Evolutionary conservation across 2,329 filamentous ascomycete genomes (phyloP).

Genomic region (Botrytis tulipae): DNA sequence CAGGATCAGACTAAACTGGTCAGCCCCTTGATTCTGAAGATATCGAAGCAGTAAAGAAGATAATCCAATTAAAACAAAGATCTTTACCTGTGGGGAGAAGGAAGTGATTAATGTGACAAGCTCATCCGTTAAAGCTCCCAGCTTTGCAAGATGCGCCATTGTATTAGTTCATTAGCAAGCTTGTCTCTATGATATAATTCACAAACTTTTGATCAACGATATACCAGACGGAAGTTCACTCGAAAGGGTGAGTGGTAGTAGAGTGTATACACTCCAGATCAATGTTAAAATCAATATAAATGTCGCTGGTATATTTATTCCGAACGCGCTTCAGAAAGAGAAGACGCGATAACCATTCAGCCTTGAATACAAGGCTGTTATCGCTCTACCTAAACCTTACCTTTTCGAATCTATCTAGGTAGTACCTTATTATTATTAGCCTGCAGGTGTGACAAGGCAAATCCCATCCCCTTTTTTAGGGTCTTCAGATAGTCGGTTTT

Average conservation of each 20-base stretch:
- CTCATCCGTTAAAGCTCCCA: constrained; percentile 66
- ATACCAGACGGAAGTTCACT: neutral
- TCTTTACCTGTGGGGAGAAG: constrained; percentile 51
- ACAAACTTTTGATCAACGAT: neutral
- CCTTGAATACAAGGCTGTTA: constrained; percentile 9
- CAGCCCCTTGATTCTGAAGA: constrained; percentile 1
- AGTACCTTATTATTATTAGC: neutral
- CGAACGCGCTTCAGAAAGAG: neutral
- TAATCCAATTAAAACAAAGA: constrained; percentile 17
- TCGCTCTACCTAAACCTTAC: neutral
- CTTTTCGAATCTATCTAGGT: neutral
- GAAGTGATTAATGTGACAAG: constrained; percentile 64
- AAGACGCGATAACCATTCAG: neutral
- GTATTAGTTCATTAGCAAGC: neutral
- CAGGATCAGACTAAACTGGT: constrained; percentile 33
- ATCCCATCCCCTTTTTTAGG: constrained; percentile 14
- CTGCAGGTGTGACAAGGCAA: constrained; percentile 1
- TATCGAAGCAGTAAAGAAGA: neutral
- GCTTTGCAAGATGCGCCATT: constrained; percentile 70
- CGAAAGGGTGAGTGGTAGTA: neutral
- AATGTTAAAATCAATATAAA: neutral
- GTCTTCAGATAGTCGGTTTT: constrained; percentile 4
- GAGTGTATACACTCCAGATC: neutral
- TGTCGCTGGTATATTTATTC: neutral
- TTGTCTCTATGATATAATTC: neutral